These are phyloP conservation scores for Jatropha podagrica DNA, from an alignment of 441 rosid genomes.

Conservation along the genomic window DNA sequence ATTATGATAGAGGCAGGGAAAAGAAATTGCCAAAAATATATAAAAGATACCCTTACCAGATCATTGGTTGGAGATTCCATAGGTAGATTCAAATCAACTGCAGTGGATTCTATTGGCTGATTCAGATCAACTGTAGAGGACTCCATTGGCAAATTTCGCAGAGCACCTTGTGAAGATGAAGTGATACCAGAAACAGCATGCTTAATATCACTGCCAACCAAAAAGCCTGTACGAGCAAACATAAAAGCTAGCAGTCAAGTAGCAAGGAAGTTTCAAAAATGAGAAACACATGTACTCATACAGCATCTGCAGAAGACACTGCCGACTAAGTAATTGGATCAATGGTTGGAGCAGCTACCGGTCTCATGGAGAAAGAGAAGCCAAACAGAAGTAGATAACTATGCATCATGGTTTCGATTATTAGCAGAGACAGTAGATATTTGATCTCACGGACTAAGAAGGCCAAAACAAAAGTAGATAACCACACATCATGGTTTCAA, in stretches of 20 bases:
- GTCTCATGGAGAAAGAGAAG: slow-evolving; percentile 39
- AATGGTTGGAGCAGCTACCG: slow-evolving; percentile 39
- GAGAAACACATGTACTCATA: slow-evolving; percentile 20
- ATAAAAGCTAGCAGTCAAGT: slow-evolving; percentile 35
- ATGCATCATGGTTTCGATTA: slow-evolving; percentile 30
- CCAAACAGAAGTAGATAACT: slow-evolving; percentile 41
- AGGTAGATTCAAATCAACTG: slow-evolving; percentile 27
- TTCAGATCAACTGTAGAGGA: slow-evolving; percentile 38
- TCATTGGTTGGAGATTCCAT: slow-evolving; percentile 13
- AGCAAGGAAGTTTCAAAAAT: slow-evolving; percentile 18
- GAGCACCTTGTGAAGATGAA: slow-evolving; percentile 40
- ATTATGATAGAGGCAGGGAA: not conserved
- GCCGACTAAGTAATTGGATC: slow-evolving; percentile 48
- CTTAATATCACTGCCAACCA: slow-evolving; percentile 48
- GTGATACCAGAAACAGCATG: slow-evolving; percentile 58
- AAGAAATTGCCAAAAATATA: not conserved
- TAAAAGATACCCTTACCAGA: slow-evolving; percentile 37
- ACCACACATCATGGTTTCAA: slow-evolving; percentile 35
- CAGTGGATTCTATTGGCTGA: slow-evolving; percentile 18
- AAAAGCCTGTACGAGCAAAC: slow-evolving; percentile 44
- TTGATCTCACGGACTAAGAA: slow-evolving; percentile 39
- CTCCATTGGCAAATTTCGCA: slow-evolving; percentile 30
- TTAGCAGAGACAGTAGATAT: slow-evolving; percentile 23
- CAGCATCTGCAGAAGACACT: slow-evolving; percentile 36
- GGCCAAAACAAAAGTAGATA: slow-evolving; percentile 40